Base-by-base conservation (phyloP, 2,329 filamentous ascomycete species). In the Fusarium floridanum region DNA sequence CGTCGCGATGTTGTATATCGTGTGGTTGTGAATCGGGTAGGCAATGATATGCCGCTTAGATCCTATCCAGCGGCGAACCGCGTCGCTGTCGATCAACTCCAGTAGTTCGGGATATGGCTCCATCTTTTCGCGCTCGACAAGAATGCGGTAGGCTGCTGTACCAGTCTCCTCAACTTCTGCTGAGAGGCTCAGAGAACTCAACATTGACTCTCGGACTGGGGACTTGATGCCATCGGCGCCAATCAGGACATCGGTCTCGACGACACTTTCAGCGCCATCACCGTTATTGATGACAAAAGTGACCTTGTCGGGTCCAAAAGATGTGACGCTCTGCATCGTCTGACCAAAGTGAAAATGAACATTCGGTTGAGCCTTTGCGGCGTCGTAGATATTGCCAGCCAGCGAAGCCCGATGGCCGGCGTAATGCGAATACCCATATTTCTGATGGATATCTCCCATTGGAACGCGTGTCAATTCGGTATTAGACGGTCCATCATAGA, bases 171-270 rank as follows among this genome's bases (percentile, higher is more conserved):
- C 45, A 0, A 70, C 56, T 0, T 70, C 45, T 0, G 70, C 70
- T 2, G 37, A 6, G 3, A 70, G n/a, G 39, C 45, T 55, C 0
- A 73, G 39, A 17, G 59, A 53, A 2, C 37, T 37, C 1, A 73
- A 59, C 20, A 73, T 72, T 2, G 70, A 72, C 17, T 73, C 67
- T 1, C 70, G 62, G 8, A 70, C 62, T 14, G 56, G 37, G 12
- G 70, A 73, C 55, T 73, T 73, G 32, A 73, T 70, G 0, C 71
- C 70, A 3, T 73, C 71, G 17, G 71, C 71, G 5, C 71, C 71
- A 12, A 73, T 60, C 2, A 73, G 61, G 3, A 73, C 34, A 12
- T 73, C 71, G 2, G 71, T 59, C 27, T 73, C 45, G 14, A 66
- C 4, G n/a, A n/a, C 37, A 5, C 61, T 17, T 22, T 20, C 27